Evolutionary conservation across 805 yeast species (phyloP), one percentile per base, ranked within the genome.

Genomic region (Phaffomyces thermotolerans): DNA sequence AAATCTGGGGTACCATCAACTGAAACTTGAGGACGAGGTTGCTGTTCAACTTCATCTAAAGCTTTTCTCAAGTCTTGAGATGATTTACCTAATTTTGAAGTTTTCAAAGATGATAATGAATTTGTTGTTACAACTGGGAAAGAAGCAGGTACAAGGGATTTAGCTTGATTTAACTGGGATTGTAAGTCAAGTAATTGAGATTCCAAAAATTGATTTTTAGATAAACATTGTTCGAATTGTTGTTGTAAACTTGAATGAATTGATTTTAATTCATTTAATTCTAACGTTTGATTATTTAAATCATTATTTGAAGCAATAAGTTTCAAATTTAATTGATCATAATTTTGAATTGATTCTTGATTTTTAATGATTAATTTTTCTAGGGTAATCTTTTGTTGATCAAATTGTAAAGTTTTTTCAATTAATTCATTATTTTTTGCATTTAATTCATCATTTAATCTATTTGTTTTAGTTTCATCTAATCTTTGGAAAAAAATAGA

Each of bases 1-100:
- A 58, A 42, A 48, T 57, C 62, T 20, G 62, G 61, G 1, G 62
- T 58, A n/a, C 60, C 62, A 42, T 41, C 45, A 9, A 29, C 39
- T 10, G 54, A 46, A 13, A 47, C 37, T 33, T 34, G 27, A 25
- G 38, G 22, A 20, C 22, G n/a, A 13, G 36, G 29, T 3, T 12
- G 10, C 15, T 44, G 37, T 20, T 38, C 13, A n/a, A 15, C 18
- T 20, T 37, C 34, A 6, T 29, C 41, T 17, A 38, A 33, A 8
- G 20, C 34, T 24, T 40, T 42, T 42, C 41, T 42, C 17, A 42
- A 13, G 18, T 42, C 45, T 42, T 42, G 45, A 34, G 46, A 31
- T 9, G 46, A 43, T 34, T 22, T 43, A 12, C 36, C 36, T 17
- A 38, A 22, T 22, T 30, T 35, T 9, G 45, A 39, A 6, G 39